Base-by-base conservation (phyloP, 345 rosid genomes). In the Lepidium sativum region DNA sequence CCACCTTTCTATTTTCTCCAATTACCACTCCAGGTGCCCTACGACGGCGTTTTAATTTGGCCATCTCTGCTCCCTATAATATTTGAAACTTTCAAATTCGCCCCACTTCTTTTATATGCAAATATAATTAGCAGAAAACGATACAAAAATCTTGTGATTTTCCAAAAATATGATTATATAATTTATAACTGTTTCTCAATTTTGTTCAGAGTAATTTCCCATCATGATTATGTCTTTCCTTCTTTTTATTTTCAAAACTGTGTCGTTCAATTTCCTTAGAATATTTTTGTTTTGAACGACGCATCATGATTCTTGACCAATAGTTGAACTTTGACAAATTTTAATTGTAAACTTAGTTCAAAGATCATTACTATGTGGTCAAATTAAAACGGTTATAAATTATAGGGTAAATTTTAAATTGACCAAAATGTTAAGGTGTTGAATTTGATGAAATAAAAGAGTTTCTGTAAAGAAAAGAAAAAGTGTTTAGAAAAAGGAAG, bases 31-130 rank as follows among this genome's bases (percentile, higher is more conserved):
- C 59, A 47, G 65, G 53, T 47, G 6, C 34, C 9, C 6, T 51
- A 74, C 82, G 80, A 5, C 75, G 23, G 8, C 81, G 77, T 75
- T 40, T 67, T 38, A 1, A 10, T 1, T 52, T 59, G 33, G 52
- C 17, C 56, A 66, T 10, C 14, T 50, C 39, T 35, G 9, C 64
- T 15, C 65, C 66, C 50, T 43, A 13, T 18, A 42, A 1, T 59
- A 72, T 29, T 11, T 2, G 2, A 6, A 8, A 25, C 11, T 32
- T 23, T 32, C 49, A 65, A 43, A 51, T 5, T 52, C 9, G 9
- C 67, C 62, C 76, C 72, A 44, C 9, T 43, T 18, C 43, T 58
- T 43, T 0, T 17, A 9, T 8, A 15, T 9, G 3, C 35, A 41
- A 21, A n/a, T n/a, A 31, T 7, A 12, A 35, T 44, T 23, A 15